These are phyloP conservation scores for Postia placenta DNA, from an alignment of 768 basidiomycete genomes.

Conservation along the genomic window DNA sequence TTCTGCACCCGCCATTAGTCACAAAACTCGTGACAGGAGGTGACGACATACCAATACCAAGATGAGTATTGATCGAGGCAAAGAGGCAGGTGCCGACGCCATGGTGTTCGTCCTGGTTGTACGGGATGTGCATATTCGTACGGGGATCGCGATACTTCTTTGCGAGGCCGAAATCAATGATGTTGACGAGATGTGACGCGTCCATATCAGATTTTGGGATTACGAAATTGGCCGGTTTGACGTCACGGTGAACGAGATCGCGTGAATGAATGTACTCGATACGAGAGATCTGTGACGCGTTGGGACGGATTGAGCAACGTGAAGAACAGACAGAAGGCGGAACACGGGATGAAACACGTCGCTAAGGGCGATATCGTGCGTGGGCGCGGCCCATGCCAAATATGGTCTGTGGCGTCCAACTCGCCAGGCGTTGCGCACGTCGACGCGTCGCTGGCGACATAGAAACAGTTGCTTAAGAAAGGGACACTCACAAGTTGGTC, in stretches of 20 bases:
- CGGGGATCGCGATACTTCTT: constrained; percentile 68
- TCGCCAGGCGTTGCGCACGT: neutral
- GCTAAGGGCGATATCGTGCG: neutral
- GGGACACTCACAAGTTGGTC: constrained; percentile 78
- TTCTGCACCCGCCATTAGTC: constrained; percentile 33
- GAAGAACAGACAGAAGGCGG: neutral
- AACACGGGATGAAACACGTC: neutral
- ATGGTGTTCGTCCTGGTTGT: constrained; percentile 67
- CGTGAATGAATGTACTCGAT: constrained; percentile 96
- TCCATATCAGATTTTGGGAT: constrained; percentile 69
- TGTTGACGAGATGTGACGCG: constrained; percentile 68
- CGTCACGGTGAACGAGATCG: constrained; percentile 92
- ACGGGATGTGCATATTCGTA: constrained; percentile 64
- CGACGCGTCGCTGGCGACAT: neutral
- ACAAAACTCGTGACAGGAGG: constrained; percentile 1
- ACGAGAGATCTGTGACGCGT: constrained; percentile 68
- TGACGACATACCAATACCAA: constrained; percentile 49
- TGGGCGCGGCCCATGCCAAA: neutral
- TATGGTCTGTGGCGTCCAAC: neutral
- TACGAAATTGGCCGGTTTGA: constrained; percentile 98
- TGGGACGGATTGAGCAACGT: constrained; percentile 12
- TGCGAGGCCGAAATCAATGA: constrained; percentile 85
- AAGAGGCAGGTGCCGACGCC: constrained; percentile 77
- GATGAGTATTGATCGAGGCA: constrained; percentile 68
- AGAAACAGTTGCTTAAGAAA: constrained; percentile 42